Evolutionary conservation across 768 basidiomycete genomes (phyloP), one percentile per base, ranked within the genome.

Genomic region (Kwoniella europaea): DNA sequence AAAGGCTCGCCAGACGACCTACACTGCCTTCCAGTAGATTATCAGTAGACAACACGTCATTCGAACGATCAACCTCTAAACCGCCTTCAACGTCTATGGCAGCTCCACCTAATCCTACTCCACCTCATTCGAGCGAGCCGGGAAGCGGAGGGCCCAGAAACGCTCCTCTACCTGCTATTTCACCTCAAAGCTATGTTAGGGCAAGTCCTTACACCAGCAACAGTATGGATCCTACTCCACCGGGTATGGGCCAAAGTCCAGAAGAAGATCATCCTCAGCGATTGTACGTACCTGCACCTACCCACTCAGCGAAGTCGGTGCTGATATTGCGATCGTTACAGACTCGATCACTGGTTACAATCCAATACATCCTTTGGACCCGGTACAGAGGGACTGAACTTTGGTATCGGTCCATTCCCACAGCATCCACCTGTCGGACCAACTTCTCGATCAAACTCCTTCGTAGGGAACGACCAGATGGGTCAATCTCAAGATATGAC

Each of bases 241-340:
- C 72, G 44, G 64, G 59, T 16, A 10, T 63, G 62, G 55, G 54
- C 35, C 53, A 43, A 1, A 77, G 75, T 69, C 74, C 75, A 7
- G 82, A 80, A 46, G 80, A 83, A 56, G 82, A 83, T 52, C 75
- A 75, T 42, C 79, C 82, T 5, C 82, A 83, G 65, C 61, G 69
- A 61, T 59, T 83, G 77, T 79, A 63, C 58, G 78, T 74, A 35
- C 7, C 46, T 61, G 43, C n/a, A 15, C 16, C 6, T 15, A 18
- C 46, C 10, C 46, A 46, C 35, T 9, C 35, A 35, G 35, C 7
- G 35, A 9, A 35, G 35, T 9, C 5, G 35, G 35, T 9, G 35
- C 35, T 35, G 35, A 35, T 35, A 9, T 35, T 9, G 35, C 7
- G 35, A 7, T 29, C 4, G 41, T 13, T 41, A 1, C 41, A 79